Base-by-base conservation (phyloP, 2,329 filamentous ascomycete species). In the Claviceps purpurea region DNA sequence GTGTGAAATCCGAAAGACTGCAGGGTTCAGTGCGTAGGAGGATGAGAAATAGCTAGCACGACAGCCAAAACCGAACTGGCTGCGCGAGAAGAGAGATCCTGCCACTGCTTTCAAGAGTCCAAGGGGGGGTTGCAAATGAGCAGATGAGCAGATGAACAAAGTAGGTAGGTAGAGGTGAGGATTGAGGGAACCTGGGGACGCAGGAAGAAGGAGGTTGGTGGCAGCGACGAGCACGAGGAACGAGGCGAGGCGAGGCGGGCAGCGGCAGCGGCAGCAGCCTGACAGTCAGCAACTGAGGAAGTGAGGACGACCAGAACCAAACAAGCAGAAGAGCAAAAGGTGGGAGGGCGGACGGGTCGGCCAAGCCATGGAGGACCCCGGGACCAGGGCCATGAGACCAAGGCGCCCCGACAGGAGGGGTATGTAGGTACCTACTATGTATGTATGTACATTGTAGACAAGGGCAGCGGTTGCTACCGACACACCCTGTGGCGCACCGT, bases 141-240 rank as follows among this genome's bases (percentile, higher is more conserved):
- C 48, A 45, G 13, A 43, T 8, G 45, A 24, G 48, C 48, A 46
- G 22, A 26, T 11, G 42, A 3, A 18, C 40, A 22, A 43, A 30
- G 24, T 16, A 45, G 43, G n/a, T 20, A 5, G 13, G 47, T 47
- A 24, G 53, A 42, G 51, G 47, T 50, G 47, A 49, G 53, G 48
- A 41, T 46, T 50, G 44, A 30, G 49, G 48, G 45, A 52, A 43
- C 18, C 40, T 30, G 44, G 30, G 10, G 30, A 34, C 10, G 47
- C 51, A 50, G 50, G 51, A 44, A 49, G 53, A 30, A 49, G 53
- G 43, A 52, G 51, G 47, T 48, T 50, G 47, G 52, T 51, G 51
- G 18, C 24, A 41, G 51, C 42, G 51, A 50, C 47, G 22, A 52
- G 51, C 46, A 46, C 20, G 40, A 49, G 40, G 47, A 49, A 34